These are phyloP conservation scores for Fimicolochytrium jonesii DNA, from an alignment of 192 early-diverging fungal species.

Conservation along the genomic window DNA sequence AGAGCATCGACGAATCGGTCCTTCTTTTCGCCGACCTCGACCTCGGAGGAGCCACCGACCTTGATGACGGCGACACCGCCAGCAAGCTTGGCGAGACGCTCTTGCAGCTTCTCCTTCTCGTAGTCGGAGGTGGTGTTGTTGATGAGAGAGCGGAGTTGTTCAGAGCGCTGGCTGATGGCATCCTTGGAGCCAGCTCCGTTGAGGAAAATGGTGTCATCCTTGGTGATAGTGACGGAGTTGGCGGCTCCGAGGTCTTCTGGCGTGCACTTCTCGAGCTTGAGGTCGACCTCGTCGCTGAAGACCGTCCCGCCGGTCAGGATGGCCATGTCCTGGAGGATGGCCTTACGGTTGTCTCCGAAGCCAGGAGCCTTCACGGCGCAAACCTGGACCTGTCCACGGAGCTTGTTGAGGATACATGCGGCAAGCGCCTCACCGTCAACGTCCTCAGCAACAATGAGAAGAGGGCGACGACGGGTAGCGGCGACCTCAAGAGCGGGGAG, in stretches of 20 bases:
- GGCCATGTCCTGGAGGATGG: slow-evolving; percentile 94
- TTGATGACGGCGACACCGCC: slow-evolving; percentile 99
- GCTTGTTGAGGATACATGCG: slow-evolving; percentile 99
- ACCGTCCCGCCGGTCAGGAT: slow-evolving; percentile 95
- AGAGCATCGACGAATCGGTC: slow-evolving; percentile 98
- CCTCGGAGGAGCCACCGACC: slow-evolving; percentile 96
- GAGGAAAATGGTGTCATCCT: slow-evolving; percentile 98
- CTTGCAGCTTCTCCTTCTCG: slow-evolving; percentile 99
- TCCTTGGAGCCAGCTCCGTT: slow-evolving; percentile 94
- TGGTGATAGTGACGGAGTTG: slow-evolving; percentile 87
- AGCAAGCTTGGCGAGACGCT: slow-evolving; percentile 96
- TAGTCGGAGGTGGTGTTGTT: slow-evolving; percentile 86
- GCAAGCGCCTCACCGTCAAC: slow-evolving; percentile 99
- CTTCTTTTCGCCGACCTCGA: slow-evolving; percentile 99
- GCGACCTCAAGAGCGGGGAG: slow-evolving; percentile 94
- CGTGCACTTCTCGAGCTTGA: slow-evolving; percentile 91
- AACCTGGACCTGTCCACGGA: slow-evolving; percentile 96
- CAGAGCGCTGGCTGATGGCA: slow-evolving; percentile 84
- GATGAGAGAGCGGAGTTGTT: slow-evolving; percentile 94
- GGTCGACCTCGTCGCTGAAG: slow-evolving; percentile 94
- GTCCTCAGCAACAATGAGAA: slow-evolving; percentile 97
- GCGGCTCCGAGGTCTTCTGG: slow-evolving; percentile 89
- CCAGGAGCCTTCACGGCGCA: slow-evolving; percentile 98
- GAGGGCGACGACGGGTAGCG: slow-evolving; percentile 90
- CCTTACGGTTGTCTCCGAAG: slow-evolving; percentile 99